These are phyloP conservation scores for Cudoniella acicularis DNA, from an alignment of 495 filamentous ascomycete genomes.

Conservation along the genomic window DNA sequence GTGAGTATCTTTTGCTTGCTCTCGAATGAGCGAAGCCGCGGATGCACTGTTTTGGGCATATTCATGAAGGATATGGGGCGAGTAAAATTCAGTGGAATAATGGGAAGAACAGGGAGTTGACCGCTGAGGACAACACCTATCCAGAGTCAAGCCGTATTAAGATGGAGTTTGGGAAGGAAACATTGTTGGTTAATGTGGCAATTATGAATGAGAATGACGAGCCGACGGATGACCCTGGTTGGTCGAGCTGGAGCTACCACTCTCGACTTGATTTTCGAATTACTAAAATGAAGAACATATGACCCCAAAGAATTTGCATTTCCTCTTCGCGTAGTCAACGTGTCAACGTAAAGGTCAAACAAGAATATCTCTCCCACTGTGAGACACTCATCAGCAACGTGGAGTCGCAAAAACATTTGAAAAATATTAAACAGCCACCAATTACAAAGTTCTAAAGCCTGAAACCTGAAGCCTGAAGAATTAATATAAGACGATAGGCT, in stretches of 20 bases:
- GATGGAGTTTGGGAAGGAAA: constrained; percentile 51
- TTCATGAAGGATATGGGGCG: constrained; percentile 72
- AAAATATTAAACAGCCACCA: no score
- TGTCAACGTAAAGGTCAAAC: no score
- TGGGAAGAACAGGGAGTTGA: constrained; percentile 29
- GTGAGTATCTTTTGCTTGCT: constrained; percentile 56
- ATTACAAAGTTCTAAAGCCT: no score
- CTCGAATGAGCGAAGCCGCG: constrained; percentile 49
- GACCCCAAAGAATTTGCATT: no score
- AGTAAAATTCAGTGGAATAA: constrained; percentile 52
- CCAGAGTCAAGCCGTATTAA: constrained; percentile 34
- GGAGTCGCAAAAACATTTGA: no score
- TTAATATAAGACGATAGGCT: no score
- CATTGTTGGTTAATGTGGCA: constrained; percentile 71
- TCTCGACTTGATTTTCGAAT: no score
- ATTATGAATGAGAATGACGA: constrained; percentile 31
- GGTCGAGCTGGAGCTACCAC: constrained; percentile 17
- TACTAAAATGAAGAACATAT: no score
- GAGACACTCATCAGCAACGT: no score
- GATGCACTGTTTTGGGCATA: constrained; percentile 72
- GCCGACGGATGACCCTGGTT: constrained; percentile 18
- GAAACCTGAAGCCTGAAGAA: no score
- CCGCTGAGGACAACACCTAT: constrained; percentile 37
- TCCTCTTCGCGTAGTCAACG: no score
- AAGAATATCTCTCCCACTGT: no score